Base-by-base conservation (phyloP, 371 early-diverging fungal species). In the Apophysomyces elegans region DNA sequence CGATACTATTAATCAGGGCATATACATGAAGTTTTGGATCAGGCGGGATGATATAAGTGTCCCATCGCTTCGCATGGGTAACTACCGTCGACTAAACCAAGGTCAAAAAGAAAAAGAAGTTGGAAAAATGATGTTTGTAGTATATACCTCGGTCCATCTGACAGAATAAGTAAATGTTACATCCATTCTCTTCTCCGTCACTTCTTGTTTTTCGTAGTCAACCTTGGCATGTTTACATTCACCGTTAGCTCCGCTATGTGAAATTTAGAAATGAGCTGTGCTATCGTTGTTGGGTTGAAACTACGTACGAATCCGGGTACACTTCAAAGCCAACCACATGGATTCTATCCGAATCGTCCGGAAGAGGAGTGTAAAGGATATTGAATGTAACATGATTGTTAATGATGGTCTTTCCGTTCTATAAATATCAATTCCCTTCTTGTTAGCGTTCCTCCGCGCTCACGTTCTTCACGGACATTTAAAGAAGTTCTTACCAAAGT, bases 371-470 rank as follows among this genome's bases (percentile, higher is more conserved):
- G 44, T 79, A 79, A 0, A 82, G 58, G 14, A 82, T 66, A 64
- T 79, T 78, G 59, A 82, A 74, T 9, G 72, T 73, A 44, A 78
- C 76, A 61, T 82, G 83, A 35, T 82, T 82, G 44, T 82, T 79
- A 62, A 79, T 74, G 61, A 67, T 78, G 8, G 68, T 37, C 43
- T 62, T 61, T 37, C 64, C 71, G 26, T 75, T 65, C 75, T 75
- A 65, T 58, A 56, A 38, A 58, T 45, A 58, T 46, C 21, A 47
- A 12, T 7, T n/a, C 13, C 0, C 7, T 21, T 7, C 35, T 35
- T 36, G 36, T 37, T 46, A 43, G 45, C 43, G 37, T 21, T 18
- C 44, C 43, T 21, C 46, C 44, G 8, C n/a, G 43, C 18, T 2
- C 47, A 56, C 41, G 35, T 61, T 21, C 54, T 2, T 21, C 36